Evolutionary conservation across 345 rosid species (phyloP).

Genomic region (Theobroma cacao): DNA sequence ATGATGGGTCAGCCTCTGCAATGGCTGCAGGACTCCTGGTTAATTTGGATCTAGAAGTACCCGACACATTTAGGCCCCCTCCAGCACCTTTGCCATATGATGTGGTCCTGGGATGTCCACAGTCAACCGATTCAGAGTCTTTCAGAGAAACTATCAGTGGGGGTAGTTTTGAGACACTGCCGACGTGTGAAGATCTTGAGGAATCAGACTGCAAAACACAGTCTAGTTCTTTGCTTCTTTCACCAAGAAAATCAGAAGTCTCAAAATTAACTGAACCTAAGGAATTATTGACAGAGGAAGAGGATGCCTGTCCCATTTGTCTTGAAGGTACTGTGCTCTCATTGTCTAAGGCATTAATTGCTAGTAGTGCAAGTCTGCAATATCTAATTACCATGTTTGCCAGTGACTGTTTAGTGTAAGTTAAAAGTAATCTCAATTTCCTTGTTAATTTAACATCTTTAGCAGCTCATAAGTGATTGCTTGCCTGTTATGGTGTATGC

Average conservation of each 20-base stretch:
- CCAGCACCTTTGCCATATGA: conserved; percentile 77
- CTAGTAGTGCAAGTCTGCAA: not conserved
- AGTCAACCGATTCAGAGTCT: conserved; percentile 34
- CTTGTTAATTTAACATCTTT: not conserved
- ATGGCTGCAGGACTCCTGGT: conserved; percentile 55
- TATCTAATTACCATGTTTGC: not conserved
- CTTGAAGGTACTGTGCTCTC: conserved; percentile 59
- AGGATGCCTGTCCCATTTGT: conserved; percentile 84
- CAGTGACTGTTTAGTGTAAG: not conserved
- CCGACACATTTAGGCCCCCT: conserved; percentile 68
- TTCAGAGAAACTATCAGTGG: conserved; percentile 34
- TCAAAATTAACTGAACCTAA: conserved; percentile 34
- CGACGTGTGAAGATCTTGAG: conserved; percentile 41
- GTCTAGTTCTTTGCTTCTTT: conserved; percentile 39
- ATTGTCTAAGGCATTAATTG: not conserved
- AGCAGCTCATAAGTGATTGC: conserved; percentile 11
- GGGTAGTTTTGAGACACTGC: conserved; percentile 38
- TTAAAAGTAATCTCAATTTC: not conserved
- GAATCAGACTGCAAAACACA: conserved; percentile 49
- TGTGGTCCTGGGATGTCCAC: conserved; percentile 45
- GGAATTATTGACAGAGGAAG: conserved; percentile 49
- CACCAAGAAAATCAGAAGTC: conserved; percentile 50
- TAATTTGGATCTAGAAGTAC: conserved; percentile 56
- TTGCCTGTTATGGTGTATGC: conserved; percentile 10
- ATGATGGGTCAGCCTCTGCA: conserved; percentile 36